Evolutionary conservation across 2,329 filamentous ascomycete species (phyloP), one percentile per base, ranked within the genome.

Genomic region (Calonectria montana): DNA sequence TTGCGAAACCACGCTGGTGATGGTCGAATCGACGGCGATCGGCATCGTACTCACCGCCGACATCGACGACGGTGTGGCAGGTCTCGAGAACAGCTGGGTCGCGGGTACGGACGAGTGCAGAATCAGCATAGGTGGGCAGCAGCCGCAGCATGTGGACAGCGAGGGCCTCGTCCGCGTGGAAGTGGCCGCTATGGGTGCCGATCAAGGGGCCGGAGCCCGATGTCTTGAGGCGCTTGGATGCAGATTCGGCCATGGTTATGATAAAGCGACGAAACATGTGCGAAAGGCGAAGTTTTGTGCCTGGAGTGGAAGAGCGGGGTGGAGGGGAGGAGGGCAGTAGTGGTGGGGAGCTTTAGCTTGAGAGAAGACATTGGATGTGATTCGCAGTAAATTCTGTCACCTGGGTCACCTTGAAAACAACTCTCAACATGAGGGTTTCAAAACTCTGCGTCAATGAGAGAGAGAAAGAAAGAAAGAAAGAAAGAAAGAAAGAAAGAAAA

Each of bases 111-210:
- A 98, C 88, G 50, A 99, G 93, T 50, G 88, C 83, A 29, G 95
- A 92, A 77, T 89, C 86, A 68, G 88, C 83, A 87, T 98, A 99
- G 71, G 92, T 86, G 25, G 97, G 96, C 21, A 98, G 93, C 69
- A 94, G 90, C 76, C 95, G 95, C 78, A 99, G 94, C 88, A 99
- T 95, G 88, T 97, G 95, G 75, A 99, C 96, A 70, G 97, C 97
- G 50, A 99, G 91, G 73, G 97, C 96, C 87, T 99, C 97, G 84
- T 99, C 97, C 83, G 97, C 97, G 87, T 99, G 97, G 90, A 99
- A 99, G 88, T 98, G 95, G 78, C 97, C 97, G 86, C 93, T 98
- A 90, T 99, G 97, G 35, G 97, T 99, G 81, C 96, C 97, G 82
- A 98, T 97, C 78, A 91, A 85, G 75, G 93, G 77, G 53, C 79